Percentiles rank a stretch among this genome's conserved stretches.
Evolutionary conservation across 495 filamentous ascomycete species (phyloP).

Genomic region (Monascus purpureus): DNA sequence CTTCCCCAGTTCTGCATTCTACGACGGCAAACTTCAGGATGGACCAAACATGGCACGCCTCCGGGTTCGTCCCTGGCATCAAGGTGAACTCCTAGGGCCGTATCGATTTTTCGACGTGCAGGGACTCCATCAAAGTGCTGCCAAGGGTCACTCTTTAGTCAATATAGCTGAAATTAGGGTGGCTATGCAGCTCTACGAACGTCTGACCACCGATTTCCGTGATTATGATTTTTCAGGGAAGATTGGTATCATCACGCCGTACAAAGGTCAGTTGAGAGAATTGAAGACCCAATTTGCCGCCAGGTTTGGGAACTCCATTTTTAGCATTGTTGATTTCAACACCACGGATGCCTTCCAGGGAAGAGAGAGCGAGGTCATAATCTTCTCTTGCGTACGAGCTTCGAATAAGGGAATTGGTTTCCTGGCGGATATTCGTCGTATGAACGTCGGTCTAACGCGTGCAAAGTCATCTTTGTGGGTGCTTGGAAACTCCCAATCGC

Average conservation of each 20-base stretch:
- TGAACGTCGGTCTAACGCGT: conserved; percentile 96
- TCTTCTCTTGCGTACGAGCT: conserved; percentile 95
- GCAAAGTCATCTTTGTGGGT: conserved; percentile 94
- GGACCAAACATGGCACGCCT: conserved; percentile 66
- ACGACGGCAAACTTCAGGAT: conserved; percentile 74
- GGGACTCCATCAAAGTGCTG: conserved; percentile 65
- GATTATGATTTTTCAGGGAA: conserved; percentile 60
- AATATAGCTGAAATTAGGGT: conserved; percentile 77
- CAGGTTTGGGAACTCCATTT: conserved; percentile 59
- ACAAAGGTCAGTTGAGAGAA: conserved; percentile 81
- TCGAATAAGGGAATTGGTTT: conserved; percentile 92
- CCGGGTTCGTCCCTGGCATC: conserved; percentile 72
- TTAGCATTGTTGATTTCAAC: conserved; percentile 81
- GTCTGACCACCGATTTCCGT: conserved; percentile 57
- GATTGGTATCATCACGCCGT: conserved; percentile 93
- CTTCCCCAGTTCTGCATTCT: conserved; percentile 86
- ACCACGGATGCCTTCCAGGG: conserved; percentile 98
- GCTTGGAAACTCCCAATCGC: conserved; percentile 73
- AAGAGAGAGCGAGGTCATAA: conserved; percentile 91
- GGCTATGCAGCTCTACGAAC: conserved; percentile 69
- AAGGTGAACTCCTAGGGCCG: conserved; percentile 63
- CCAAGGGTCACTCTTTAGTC: conserved; percentile 74
- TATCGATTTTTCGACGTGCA: conserved; percentile 98
- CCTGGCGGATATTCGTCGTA: conserved; percentile 93
- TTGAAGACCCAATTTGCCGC: conserved; percentile 57